Percentiles rank a stretch among this genome's conserved stretches.
These are phyloP conservation scores for Calonectria pseudoreteaudii DNA, from an alignment of 2,329 filamentous ascomycete species.

Conservation along the genomic window DNA sequence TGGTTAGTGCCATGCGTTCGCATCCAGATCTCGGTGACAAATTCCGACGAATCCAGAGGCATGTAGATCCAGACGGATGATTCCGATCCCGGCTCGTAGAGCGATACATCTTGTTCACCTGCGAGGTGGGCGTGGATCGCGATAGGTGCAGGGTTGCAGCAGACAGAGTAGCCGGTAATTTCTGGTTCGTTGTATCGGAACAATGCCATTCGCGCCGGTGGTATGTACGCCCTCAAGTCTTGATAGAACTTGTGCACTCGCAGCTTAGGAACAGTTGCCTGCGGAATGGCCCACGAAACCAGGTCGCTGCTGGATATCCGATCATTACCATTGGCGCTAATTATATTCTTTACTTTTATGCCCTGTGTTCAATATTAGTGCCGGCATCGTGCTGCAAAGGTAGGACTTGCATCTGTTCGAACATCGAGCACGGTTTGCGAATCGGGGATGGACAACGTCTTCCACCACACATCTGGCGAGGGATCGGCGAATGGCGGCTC, in stretches of 20 bases:
- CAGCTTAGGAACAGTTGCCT: background rate
- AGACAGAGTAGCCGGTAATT: background rate
- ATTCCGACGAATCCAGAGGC: background rate
- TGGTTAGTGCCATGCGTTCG: background rate
- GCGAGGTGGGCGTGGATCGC: background rate
- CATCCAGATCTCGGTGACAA: background rate
- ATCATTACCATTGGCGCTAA: background rate
- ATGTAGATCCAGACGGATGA: background rate
- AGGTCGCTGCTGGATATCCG: background rate
- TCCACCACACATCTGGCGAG: conserved; percentile 7
- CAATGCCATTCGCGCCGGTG: background rate
- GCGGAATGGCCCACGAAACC: background rate
- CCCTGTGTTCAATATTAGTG: background rate
- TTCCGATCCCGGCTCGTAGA: background rate
- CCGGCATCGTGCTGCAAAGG: background rate
- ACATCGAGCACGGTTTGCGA: background rate
- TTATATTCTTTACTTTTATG: background rate
- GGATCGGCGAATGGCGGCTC: background rate
- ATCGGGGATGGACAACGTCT: background rate
- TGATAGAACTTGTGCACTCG: background rate
- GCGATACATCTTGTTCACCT: background rate
- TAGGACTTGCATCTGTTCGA: background rate
- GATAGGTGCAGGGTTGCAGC: background rate
- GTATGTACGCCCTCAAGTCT: background rate
- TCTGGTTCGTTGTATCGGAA: background rate